These are phyloP conservation scores for Ganoderma lingzhi DNA, from an alignment of 1,284 basidiomycete genomes.

Conservation along the genomic window DNA sequence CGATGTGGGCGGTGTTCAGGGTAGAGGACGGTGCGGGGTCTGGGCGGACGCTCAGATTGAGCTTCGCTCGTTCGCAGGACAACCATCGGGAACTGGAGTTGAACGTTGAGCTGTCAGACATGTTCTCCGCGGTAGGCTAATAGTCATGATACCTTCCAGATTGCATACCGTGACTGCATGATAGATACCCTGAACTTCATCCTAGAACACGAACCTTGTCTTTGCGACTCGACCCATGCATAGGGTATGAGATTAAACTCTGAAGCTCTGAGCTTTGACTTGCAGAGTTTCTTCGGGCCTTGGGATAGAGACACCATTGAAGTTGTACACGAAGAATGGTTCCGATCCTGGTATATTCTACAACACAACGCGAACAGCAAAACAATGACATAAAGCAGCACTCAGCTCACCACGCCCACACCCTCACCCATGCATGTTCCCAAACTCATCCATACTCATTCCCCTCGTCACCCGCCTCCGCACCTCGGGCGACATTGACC, in stretches of 20 bases:
- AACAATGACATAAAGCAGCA: neutral
- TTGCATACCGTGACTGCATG: no score
- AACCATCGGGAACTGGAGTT: neutral
- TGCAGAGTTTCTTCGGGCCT: neutral
- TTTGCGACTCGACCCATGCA: no score
- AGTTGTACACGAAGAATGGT: neutral
- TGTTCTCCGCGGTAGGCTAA: neutral
- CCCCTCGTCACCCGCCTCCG: conserved; percentile 36
- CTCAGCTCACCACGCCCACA: conserved; percentile 12
- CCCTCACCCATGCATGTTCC: conserved; percentile 33
- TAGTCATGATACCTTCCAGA: neutral
- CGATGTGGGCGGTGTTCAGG: conserved; percentile 1
- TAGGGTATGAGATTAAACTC: no score
- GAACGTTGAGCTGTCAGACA: neutral
- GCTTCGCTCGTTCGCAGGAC: neutral
- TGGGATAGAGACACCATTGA: neutral
- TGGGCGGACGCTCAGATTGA: neutral
- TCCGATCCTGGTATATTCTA: conserved; percentile 1
- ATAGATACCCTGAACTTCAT: no score
- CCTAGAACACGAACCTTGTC: no score
- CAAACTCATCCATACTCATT: conserved; percentile 38
- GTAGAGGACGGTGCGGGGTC: neutral
- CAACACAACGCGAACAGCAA: neutral
- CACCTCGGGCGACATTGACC: conserved; percentile 34
- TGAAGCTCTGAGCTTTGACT: neutral